Base-by-base conservation (phyloP, 148 eudicot genomes). In the Cornus controversa region DNA sequence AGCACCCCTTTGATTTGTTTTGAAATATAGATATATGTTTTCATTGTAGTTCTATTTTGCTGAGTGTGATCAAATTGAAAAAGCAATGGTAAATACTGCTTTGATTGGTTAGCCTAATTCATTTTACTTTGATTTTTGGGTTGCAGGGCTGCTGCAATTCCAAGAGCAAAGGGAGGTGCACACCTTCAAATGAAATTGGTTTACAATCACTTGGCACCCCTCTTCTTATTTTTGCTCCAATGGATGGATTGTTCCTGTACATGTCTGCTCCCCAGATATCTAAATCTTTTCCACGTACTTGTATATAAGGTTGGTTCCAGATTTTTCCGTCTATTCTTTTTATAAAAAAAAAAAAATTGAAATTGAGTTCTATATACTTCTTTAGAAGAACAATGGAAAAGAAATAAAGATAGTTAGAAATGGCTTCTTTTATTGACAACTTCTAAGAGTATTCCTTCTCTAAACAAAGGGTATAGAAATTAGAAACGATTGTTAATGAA, bases 91-190 rank as follows among this genome's bases (percentile, higher is more conserved):
- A 18, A 20, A n/a, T 60, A 5, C 64, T 60, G 23, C 64, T 6
- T 18, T 60, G 64, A n/a, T 60, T n/a, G 24, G 64, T 60, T 73
- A 15, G 3, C 26, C 26, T 8, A 0, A 25, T 37, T 29, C 9
- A 10, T 23, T 58, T 72, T 58, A 10, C 57, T 70, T 69, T 31
- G 16, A 16, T 66, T 15, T 50, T 57, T 34, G 13, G 26, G 53
- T 31, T 71, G 34, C 78, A 91, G 96, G 87, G 93, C 91, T 75
- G 88, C 86, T 69, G 86, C 91, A 82, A 86, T 91, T 85, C 96
- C 96, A 45, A 88, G 78, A 75, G 82, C 75, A 26, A 91, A 91
- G 79, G 84, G 86, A 3, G 88, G 91, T 27, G 82, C 76, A 64
- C 83, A 78, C 27, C 79, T 92, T 74, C 87, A 92, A 40, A 90